A percentile compares a stretch with the other conserved stretches of the same genome.
Evolutionary conservation across 1,139 yeast species (phyloP).

Genomic region (Magnusiomyces magnusii): DNA sequence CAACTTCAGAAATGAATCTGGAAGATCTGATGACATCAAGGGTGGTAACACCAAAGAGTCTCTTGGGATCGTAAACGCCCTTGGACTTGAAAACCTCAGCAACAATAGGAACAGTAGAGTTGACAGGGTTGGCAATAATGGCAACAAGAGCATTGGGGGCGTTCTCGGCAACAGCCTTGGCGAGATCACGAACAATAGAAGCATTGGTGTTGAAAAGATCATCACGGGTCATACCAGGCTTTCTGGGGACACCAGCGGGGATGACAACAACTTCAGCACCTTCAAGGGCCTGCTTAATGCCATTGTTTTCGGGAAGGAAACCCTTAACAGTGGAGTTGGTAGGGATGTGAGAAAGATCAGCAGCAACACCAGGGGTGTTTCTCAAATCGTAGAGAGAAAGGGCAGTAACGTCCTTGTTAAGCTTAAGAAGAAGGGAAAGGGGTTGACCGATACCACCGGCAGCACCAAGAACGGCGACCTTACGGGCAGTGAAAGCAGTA

Average conservation of each 20-base stretch:
- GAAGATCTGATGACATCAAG: conserved; percentile 91
- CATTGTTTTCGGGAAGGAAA: conserved; percentile 79
- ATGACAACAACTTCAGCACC: conserved; percentile 84
- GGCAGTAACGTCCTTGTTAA: conserved; percentile 77
- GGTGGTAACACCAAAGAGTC: conserved; percentile 95
- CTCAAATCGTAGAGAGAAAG: conserved; percentile 86
- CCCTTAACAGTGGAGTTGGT: conserved; percentile 77
- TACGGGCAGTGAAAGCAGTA: conserved; percentile 21
- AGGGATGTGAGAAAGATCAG: conserved; percentile 90
- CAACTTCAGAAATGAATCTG: conserved; percentile 74
- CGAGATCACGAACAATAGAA: conserved; percentile 86
- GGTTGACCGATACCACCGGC: conserved; percentile 99
- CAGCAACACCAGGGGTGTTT: conserved; percentile 96
- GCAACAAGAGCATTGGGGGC: conserved; percentile 84
- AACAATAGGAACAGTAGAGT: conserved; percentile 97
- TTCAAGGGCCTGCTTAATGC: conserved; percentile 65
- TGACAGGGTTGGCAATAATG: conserved; percentile 94
- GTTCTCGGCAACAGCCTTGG: conserved; percentile 77
- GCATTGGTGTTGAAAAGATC: conserved; percentile 98
- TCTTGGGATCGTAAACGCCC: conserved; percentile 86
- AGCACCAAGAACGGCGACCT: conserved; percentile 89
- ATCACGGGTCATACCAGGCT: conserved; percentile 97
- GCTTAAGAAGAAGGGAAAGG: conserved; percentile 78
- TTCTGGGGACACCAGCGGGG: conserved; percentile 99
- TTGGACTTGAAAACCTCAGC: conserved; percentile 84